Conservation (phyloP, 1,284 basidiomycete species). For the Apiotrichum porosum region DNA sequence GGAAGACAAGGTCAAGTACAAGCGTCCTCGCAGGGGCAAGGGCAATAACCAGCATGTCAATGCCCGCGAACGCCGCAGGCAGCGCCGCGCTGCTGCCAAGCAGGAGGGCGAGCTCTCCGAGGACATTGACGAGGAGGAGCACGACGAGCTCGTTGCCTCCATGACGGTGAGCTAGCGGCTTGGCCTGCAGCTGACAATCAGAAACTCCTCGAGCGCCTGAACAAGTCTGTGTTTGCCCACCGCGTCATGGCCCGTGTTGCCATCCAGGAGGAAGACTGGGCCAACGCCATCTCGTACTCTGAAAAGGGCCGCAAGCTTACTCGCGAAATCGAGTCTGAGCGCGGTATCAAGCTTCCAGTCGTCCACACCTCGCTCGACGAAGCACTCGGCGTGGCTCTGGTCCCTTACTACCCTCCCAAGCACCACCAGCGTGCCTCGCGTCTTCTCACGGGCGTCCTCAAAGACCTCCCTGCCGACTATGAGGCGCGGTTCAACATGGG, state of each 20-base stretch:
- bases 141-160: constrained; percentile 40
- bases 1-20: constrained; percentile 16
- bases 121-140: constrained; percentile 38
- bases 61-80: constrained; percentile 34
- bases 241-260: constrained; percentile 71
- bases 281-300: constrained; percentile 65
- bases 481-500: constrained; percentile 69
- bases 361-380: constrained; percentile 38
- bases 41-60: constrained; percentile 17
- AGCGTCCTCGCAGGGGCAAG: constrained; percentile 16
- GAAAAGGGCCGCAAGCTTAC: constrained; percentile 65
- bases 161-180: constrained; percentile 24
- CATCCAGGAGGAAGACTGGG: constrained; percentile 68
- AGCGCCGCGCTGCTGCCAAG: constrained; percentile 23
- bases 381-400: constrained; percentile 56
- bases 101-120: constrained; percentile 36
- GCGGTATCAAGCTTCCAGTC: constrained; percentile 52
- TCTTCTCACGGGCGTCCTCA: constrained; percentile 68
- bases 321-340: constrained; percentile 57
- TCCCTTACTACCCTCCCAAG: constrained; percentile 83
- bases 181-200: constrained; percentile 14
- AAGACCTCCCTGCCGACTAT: constrained; percentile 59
- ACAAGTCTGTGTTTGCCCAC: constrained; percentile 65
- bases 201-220: constrained; percentile 43
- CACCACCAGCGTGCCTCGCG: constrained; percentile 74